Conservation (phyloP, 352 stramenopile genomes). For the Phytopythium vexans region DNA sequence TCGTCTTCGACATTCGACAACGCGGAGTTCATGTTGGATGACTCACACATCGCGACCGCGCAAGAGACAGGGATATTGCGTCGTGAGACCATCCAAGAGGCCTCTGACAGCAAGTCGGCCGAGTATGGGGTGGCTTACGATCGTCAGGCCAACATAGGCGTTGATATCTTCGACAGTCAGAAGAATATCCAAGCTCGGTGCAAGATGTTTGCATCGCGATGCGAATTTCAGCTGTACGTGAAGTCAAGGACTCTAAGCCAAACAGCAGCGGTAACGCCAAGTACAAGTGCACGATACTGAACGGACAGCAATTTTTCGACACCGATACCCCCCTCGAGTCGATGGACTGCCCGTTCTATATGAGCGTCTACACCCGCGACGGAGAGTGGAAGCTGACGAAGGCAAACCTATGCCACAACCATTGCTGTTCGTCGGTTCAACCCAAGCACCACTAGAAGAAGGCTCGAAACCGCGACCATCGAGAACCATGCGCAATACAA, state of each 20-base stretch:
- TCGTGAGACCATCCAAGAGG: too few species aligned
- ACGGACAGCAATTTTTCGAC: conserved; percentile 10
- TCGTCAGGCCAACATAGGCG: not conserved
- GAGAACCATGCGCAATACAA: conserved; percentile 10
- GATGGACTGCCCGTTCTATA: conserved; percentile 6
- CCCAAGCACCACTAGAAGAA: conserved; percentile 1
- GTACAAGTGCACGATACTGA: conserved; percentile 18
- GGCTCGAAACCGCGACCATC: not conserved
- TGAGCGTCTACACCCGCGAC: conserved; percentile 2
- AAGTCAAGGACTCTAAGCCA: not conserved
- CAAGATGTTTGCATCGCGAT: conserved; percentile 2
- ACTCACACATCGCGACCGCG: not conserved
- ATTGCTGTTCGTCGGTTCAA: conserved; percentile 12
- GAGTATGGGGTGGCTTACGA: conserved; percentile 1
- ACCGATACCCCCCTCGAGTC: not conserved
- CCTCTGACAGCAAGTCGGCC: not conserved
- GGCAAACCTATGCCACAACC: conserved; percentile 12
- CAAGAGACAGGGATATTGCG: not conserved
- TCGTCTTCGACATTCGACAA: too few species aligned
- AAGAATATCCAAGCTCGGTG: conserved; percentile 1
- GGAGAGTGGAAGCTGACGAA: conserved; percentile 9
- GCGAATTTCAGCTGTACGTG: conserved; percentile 10
- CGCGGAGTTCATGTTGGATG: not conserved
- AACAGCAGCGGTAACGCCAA: conserved; percentile 11
- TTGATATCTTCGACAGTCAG: not conserved